Evolutionary conservation across 2,329 filamentous ascomycete species (phyloP).

Genomic region (Talaromyces piceae): DNA sequence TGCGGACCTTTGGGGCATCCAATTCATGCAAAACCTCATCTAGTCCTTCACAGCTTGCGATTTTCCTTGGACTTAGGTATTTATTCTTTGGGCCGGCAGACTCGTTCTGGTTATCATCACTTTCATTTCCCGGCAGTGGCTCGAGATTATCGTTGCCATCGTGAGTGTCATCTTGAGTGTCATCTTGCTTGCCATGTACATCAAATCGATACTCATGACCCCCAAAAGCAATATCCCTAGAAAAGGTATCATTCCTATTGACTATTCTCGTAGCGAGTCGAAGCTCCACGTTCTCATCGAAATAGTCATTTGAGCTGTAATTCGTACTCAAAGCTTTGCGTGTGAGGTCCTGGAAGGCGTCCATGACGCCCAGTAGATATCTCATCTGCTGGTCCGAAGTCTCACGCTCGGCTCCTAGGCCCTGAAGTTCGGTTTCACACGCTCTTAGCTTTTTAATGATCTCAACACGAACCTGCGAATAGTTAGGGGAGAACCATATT

Average conservation of each 20-base stretch:
- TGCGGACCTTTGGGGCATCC: background rate
- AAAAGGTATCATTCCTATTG: background rate
- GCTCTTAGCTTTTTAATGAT: background rate
- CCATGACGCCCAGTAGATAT: background rate
- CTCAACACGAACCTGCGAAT: background rate
- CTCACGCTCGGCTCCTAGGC: background rate
- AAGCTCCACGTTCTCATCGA: background rate
- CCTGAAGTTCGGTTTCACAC: background rate
- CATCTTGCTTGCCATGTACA: too few species aligned
- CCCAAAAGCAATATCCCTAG: background rate
- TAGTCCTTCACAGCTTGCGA: background rate
- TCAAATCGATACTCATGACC: slow-evolving; percentile 1
- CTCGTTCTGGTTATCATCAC: background rate
- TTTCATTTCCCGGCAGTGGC: background rate
- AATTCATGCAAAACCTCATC: background rate
- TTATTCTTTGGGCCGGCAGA: too few species aligned
- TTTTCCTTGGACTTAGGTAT: background rate
- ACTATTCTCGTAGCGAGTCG: background rate
- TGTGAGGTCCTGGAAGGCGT: background rate
- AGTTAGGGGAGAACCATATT: too few species aligned
- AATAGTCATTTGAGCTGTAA: background rate
- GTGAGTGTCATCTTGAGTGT: background rate
- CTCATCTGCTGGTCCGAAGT: background rate
- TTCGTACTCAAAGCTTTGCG: background rate
- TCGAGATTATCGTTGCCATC: background rate